phyloP scores from a whole-genome alignment of 108 stramenopile species.

The Cylindrotheca closterium region DNA sequence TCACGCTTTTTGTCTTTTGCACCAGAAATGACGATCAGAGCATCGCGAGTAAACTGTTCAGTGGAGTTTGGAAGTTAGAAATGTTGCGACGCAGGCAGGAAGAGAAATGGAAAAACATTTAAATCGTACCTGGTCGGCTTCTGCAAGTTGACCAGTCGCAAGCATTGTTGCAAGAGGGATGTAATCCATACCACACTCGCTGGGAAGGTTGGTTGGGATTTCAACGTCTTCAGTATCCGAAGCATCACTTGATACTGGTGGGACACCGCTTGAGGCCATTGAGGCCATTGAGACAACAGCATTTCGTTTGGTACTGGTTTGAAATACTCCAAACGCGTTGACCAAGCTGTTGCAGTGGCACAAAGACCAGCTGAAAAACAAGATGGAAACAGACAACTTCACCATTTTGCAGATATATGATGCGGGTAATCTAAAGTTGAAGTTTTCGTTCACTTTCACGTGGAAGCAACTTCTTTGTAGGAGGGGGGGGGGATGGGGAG shows the following conservation, averaged over 20 bases:
- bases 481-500: too few relatives aligned
- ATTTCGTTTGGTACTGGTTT: background rate
- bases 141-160: conserved; percentile 83
- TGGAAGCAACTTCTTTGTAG: too few relatives aligned
- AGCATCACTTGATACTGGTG: conserved; percentile 45
- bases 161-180: conserved; percentile 90
- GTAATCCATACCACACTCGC: conserved; percentile 89
- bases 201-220: conserved; percentile 86
- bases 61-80: background rate
- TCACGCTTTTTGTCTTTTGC: conserved; percentile 83
- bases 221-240: conserved; percentile 45
- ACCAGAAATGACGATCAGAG: conserved; percentile 89
- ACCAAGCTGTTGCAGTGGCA: too few relatives aligned
- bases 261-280: conserved; percentile 61
- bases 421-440: too few relatives aligned
- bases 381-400: too few relatives aligned
- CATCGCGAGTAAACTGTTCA: conserved; percentile 91
- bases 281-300: conserved; percentile 1
- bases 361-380: too few relatives aligned
- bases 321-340: too few relatives aligned
- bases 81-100: conserved; percentile 3
- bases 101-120: background rate
- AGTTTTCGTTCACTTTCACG: too few relatives aligned
- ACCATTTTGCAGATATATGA: too few relatives aligned
- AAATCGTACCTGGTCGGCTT: conserved; percentile 84